Evolutionary conservation across 305 asterid species (phyloP), one percentile per base, ranked within the genome.

Genomic region (Rubia balearica): DNA sequence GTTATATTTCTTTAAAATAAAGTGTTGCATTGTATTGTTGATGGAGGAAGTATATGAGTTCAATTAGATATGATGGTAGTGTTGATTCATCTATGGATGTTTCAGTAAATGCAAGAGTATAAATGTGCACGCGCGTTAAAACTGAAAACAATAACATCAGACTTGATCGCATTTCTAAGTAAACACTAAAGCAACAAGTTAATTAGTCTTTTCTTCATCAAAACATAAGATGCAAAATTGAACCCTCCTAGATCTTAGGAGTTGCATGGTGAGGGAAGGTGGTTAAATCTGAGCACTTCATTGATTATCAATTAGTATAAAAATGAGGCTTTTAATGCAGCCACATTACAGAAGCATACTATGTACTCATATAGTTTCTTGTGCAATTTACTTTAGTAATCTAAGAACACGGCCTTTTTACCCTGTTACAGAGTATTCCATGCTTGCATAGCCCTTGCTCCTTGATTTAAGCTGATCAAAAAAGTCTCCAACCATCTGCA

Each of bases 381-480:
- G 14, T 24, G 17, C 63, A 59, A 21, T 24, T 22, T 22, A 62
- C n/a, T 51, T 67, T 61, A 24, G 17, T 59, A 67, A 51, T 24
- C 36, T 53, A 43, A 36, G 68, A 61, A 45, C 63, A 17, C 33
- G 41, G 73, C 22, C 48, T 24, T 53, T 57, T 81, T 87, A 94
- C 99, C 98, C 98, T 24, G 85, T 77, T 65, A 94, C 76, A 75
- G 95, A 85, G 80, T 94, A 94, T 80, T 94, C 98, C 98, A 94
- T 89, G 94, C 99, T 94, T 69, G 99, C 99, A 81, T 94, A 94
- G 78, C 99, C 99, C 84, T 90, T 94, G 81, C 98, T 94, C 87
- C 91, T 87, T 49, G 99, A 94, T 79, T 94, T 94, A 41, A 94
- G 94, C 87, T 94, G 99, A 88, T 94, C 98, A 80, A 89, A 94